Percentiles rank a stretch among this genome's conserved stretches.
Evolutionary conservation across 139 green algal genomes (phyloP).

Genomic region (Picochlorum sp.): DNA sequence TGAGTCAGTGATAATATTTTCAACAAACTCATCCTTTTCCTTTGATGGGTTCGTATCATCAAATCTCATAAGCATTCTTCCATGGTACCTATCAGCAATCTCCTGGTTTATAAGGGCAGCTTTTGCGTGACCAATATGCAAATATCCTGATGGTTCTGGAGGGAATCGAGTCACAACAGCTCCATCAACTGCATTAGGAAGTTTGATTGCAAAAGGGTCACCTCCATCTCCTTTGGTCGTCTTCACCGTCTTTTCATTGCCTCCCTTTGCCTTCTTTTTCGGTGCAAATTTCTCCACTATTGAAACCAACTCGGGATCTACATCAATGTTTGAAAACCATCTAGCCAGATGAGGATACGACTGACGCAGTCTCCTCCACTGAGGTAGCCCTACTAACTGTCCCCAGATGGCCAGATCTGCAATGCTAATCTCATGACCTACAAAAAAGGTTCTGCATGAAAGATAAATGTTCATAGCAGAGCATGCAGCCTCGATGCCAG

Average conservation of each 20-base stretch:
- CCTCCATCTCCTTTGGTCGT: slow-evolving; percentile 20
- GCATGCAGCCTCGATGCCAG: slow-evolving; percentile 49
- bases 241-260: slow-evolving; percentile 12
- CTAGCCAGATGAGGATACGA: slow-evolving; percentile 57
- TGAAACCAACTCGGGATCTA: slow-evolving; percentile 28
- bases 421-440: slow-evolving; percentile 55
- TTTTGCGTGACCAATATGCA: slow-evolving; percentile 97
- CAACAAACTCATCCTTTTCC: slow-evolving; percentile 97
- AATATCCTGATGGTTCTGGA: slow-evolving; percentile 89
- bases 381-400: slow-evolving; percentile 44
- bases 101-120: slow-evolving; percentile 77
- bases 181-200: slow-evolving; percentile 64
- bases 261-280: slow-evolving; percentile 20
- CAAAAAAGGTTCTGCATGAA: slow-evolving; percentile 70
- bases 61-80: slow-evolving; percentile 82
- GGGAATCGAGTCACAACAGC: slow-evolving; percentile 96
- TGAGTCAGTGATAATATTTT: slow-evolving; percentile 91
- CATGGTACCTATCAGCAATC: slow-evolving; percentile 87
- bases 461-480: slow-evolving; percentile 58
- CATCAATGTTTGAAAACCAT: slow-evolving; percentile 44
- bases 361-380: slow-evolving; percentile 59
- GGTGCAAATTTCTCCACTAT: slow-evolving; percentile 23
- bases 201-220: slow-evolving; percentile 72
- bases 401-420: slow-evolving; percentile 85
- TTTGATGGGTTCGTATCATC: slow-evolving; percentile 99